Evolutionary conservation across 495 filamentous ascomycete species (phyloP).

Genomic region (Podospora bellae-mahoneyi): DNA sequence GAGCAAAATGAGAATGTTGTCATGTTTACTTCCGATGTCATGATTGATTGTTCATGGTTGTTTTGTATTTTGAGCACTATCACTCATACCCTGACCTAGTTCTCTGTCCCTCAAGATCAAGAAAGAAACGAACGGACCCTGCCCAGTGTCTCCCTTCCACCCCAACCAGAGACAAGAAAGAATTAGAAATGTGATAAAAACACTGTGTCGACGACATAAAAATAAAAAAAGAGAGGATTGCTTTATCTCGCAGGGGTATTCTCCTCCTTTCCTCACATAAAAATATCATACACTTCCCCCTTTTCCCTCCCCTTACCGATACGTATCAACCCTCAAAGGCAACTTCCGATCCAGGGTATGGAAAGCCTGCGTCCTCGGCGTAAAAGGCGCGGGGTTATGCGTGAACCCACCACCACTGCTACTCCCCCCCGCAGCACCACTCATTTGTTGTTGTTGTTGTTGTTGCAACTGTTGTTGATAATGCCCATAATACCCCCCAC

Average conservation of each 20-base stretch:
- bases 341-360: conserved; percentile 51
- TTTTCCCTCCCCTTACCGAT: not conserved
- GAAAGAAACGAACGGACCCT: not conserved
- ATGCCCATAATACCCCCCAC: not conserved
- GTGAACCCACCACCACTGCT: not conserved
- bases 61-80: not conserved
- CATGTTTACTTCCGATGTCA: not conserved
- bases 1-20: not conserved
- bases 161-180: not conserved
- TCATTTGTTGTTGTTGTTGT: conserved; percentile 15
- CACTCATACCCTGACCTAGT: not conserved
- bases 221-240: not conserved
- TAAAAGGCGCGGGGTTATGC: conserved; percentile 36
- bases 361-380: conserved; percentile 54
- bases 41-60: not conserved
- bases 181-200: not conserved
- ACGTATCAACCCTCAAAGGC: conserved; percentile 28
- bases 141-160: not conserved
- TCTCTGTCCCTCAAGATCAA: not conserved
- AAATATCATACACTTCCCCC: not conserved
- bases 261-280: not conserved
- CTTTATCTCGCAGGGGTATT: conserved; percentile 1
- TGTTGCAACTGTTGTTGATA: not conserved
- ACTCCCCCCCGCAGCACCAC: not conserved
- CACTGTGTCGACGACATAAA: not conserved